Evolutionary conservation across 441 rosid species (phyloP).

Genomic region (Codiaeum variegatum): DNA sequence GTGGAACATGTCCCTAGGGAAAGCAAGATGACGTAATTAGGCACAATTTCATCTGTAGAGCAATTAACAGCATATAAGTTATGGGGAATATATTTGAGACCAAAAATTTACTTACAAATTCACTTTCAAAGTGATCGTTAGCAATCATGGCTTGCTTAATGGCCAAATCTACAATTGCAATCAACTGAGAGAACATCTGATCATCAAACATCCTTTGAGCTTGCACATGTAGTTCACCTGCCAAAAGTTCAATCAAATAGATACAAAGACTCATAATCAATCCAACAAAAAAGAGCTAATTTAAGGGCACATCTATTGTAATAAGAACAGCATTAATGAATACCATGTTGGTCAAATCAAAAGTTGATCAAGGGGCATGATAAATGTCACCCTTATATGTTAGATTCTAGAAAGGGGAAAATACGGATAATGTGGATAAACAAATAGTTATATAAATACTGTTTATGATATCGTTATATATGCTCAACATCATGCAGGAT

Average conservation of each 20-base stretch:
- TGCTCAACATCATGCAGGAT: slow-evolving; percentile 1
- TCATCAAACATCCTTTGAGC: slow-evolving; percentile 84
- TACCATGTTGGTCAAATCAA: slow-evolving; percentile 14
- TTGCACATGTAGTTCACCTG: slow-evolving; percentile 89
- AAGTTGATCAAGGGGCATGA: slow-evolving; percentile 11
- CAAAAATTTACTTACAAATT: slow-evolving; percentile 56
- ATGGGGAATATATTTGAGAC: not conserved
- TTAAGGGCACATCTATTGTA: slow-evolving; percentile 6
- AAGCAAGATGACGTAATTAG: slow-evolving; percentile 19
- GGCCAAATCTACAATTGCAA: slow-evolving; percentile 68
- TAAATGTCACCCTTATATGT: not conserved
- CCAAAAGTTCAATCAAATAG: slow-evolving; percentile 25
- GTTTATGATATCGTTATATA: not conserved
- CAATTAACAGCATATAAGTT: not conserved
- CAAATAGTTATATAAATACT: not conserved
- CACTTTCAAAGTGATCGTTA: slow-evolving; percentile 66
- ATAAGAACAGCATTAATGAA: not conserved
- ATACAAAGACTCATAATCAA: not conserved
- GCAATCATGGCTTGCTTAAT: slow-evolving; percentile 51
- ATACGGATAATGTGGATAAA: slow-evolving; percentile 10
- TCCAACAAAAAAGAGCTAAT: not conserved
- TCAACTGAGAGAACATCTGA: slow-evolving; percentile 69
- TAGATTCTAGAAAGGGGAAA: not conserved
- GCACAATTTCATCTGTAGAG: not conserved
- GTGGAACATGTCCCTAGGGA: slow-evolving; percentile 75